Evolutionary conservation across 139 green algal genomes (phyloP), one percentile per base, ranked within the genome.

Genomic region (Ostreobium quekettii): DNA sequence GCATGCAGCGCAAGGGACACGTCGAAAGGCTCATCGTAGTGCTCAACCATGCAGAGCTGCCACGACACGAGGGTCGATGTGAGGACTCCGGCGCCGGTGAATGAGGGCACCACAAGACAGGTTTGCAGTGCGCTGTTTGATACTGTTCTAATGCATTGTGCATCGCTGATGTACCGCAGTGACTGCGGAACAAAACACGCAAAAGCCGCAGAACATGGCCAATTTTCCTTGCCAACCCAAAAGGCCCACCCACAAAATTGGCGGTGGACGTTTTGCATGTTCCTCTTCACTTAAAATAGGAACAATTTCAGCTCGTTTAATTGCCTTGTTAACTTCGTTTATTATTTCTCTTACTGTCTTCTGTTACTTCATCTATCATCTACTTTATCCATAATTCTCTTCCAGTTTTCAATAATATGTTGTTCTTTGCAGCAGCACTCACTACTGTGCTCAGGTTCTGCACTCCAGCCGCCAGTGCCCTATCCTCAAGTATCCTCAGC

Each of bases 1-100:
- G 81, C 86, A 69, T 90, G 85, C 59, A 92, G 76, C 31, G 84
- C 86, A 37, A 93, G 70, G 1, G 42, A 75, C 6, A 93, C 69
- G 65, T 91, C 85, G 42, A 87, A 88, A 19, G 70, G 74, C 39
- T 78, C 67, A 3, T 47, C 15, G 46, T 61, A 84, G 2, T 56
- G 28, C 72, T 87, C 79, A 2, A 86, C 82, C 79, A 85, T 85
- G 56, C 83, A 74, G 0, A 48, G 33, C 48, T 53, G 11, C 26
- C 28, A 48, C 24, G 56, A 24, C n/a, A 38, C n/a, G n/a, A n/a
- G n/a, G n/a, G n/a, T n/a, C n/a, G n/a, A n/a, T n/a, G n/a, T n/a
- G n/a, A n/a, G n/a, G n/a, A n/a, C n/a, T n/a, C n/a, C n/a, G n/a
- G n/a, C n/a, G n/a, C n/a, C n/a, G n/a, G n/a, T n/a, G n/a, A n/a